Evolutionary conservation across 2,329 filamentous ascomycete genomes (phyloP).

Genomic region (Ceratocystis eucalypticola): DNA sequence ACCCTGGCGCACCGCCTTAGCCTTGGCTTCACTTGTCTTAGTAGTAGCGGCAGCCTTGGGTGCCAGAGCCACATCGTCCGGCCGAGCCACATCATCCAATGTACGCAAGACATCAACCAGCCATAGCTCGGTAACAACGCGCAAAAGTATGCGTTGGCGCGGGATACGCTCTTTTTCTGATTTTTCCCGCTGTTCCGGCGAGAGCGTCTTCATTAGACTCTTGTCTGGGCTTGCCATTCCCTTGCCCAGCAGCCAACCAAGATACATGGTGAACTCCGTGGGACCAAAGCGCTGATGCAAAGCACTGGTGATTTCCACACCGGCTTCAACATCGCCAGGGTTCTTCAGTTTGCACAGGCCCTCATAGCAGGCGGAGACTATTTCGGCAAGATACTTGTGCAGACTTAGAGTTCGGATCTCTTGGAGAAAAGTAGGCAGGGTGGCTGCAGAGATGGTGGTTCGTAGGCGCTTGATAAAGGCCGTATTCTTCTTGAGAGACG

Average conservation of each 20-base stretch:
- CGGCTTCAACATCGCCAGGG: slow-evolving; percentile 79
- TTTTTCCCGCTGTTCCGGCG: slow-evolving; percentile 72
- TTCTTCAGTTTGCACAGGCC: slow-evolving; percentile 84
- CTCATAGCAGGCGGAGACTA: slow-evolving; percentile 90
- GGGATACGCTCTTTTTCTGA: slow-evolving; percentile 89
- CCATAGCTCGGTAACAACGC: slow-evolving; percentile 93
- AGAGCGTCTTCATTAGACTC: slow-evolving; percentile 60
- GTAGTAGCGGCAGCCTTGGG: slow-evolving; percentile 30
- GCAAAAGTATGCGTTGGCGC: slow-evolving; percentile 71
- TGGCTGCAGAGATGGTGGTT: slow-evolving; percentile 70
- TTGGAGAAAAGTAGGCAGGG: slow-evolving; percentile 69
- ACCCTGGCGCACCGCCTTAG: slow-evolving; percentile 42
- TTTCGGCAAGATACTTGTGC: slow-evolving; percentile 93
- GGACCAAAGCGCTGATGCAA: slow-evolving; percentile 90
- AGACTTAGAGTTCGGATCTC: slow-evolving; percentile 84
- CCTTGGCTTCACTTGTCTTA: slow-evolving; percentile 51
- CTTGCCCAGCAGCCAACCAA: slow-evolving; percentile 85
- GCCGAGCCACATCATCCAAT: slow-evolving; percentile 50
- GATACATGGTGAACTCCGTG: slow-evolving; percentile 74
- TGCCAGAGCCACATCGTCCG: slow-evolving; percentile 50
- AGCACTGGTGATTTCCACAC: slow-evolving; percentile 87
- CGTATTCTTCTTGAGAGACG: slow-evolving; percentile 94
- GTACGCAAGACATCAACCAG: slow-evolving; percentile 78
- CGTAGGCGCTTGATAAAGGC: slow-evolving; percentile 94
- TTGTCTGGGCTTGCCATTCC: slow-evolving; percentile 87